phyloP scores from a whole-genome alignment of 805 yeast genomes.

The Candida oleophila region DNA sequence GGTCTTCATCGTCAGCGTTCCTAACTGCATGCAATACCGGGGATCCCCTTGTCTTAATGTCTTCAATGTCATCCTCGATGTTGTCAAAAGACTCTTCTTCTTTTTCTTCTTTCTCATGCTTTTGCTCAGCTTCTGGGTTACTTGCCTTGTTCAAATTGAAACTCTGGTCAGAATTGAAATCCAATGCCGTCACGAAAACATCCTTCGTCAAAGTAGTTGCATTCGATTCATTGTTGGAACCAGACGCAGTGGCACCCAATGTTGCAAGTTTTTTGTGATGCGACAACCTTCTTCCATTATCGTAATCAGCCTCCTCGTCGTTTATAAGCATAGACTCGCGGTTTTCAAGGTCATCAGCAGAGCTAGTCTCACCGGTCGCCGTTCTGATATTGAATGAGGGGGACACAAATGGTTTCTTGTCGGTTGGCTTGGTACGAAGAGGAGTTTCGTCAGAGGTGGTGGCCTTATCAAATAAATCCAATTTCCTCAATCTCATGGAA shows the following conservation, averaged over 20 bases:
- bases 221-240: constrained; percentile 11
- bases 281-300: constrained; percentile 5
- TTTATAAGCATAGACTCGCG: constrained; percentile 14
- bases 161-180: constrained; percentile 8
- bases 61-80: not conserved
- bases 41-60: not conserved
- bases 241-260: constrained; percentile 16
- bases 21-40: not conserved
- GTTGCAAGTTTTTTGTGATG: constrained; percentile 15
- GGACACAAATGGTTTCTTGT: not conserved
- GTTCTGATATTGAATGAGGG: constrained; percentile 1
- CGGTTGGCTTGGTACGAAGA: not conserved
- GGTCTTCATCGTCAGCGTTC: not conserved
- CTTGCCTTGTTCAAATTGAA: not conserved
- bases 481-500: constrained; percentile 40
- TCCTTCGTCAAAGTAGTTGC: constrained; percentile 16
- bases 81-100: not conserved
- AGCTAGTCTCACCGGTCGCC: not conserved
- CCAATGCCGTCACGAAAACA: constrained; percentile 24
- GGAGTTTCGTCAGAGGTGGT: not conserved
- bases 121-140: not conserved
- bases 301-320: constrained; percentile 12
- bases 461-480: constrained; percentile 22
- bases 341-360: not conserved
- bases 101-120: not conserved